Percentiles rank a stretch among this genome's conserved stretches.
These are phyloP conservation scores for Alternaria gaisen DNA, from an alignment of 2,329 filamentous ascomycete genomes.

Conservation along the genomic window DNA sequence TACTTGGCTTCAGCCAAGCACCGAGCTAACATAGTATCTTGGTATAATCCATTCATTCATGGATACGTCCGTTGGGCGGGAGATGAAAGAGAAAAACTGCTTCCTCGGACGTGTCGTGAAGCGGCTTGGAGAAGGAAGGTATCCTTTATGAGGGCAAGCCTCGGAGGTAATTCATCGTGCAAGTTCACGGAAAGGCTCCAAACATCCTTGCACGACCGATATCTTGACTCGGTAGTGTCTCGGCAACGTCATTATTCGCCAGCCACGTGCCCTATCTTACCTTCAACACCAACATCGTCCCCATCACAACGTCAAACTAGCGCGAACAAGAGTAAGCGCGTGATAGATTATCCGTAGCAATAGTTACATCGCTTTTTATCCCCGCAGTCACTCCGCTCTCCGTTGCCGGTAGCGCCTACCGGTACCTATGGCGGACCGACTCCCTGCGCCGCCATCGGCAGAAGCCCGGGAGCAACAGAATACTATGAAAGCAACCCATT, in stretches of 20 bases:
- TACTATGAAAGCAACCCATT: slow-evolving; percentile 15
- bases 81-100: slow-evolving; percentile 1
- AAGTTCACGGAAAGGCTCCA: neutral
- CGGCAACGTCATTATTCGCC: slow-evolving; percentile 14
- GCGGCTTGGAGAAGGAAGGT: neutral
- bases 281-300: slow-evolving; percentile 15
- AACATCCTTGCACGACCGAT: neutral
- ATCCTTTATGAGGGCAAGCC: neutral
- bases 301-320: slow-evolving; percentile 12
- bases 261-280: slow-evolving; percentile 7
- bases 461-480: slow-evolving; percentile 6
- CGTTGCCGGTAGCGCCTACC: slow-evolving; percentile 6
- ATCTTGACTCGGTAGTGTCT: slow-evolving; percentile 9
- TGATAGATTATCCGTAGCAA: neutral
- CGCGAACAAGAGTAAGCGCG: slow-evolving; percentile 6
- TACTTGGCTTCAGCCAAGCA: neutral
- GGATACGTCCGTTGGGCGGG: neutral
- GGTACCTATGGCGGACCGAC: slow-evolving; percentile 22
- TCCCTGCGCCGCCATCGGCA: slow-evolving; percentile 10
- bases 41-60: neutral
- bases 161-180: neutral
- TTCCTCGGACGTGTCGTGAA: neutral
- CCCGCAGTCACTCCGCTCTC: slow-evolving; percentile 15
- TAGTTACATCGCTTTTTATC: slow-evolving; percentile 8
- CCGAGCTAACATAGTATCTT: neutral